Evolutionary conservation across 2,329 filamentous ascomycete genomes (phyloP), one percentile per base, ranked within the genome.

Genomic region (Pseudocercospora vitis): DNA sequence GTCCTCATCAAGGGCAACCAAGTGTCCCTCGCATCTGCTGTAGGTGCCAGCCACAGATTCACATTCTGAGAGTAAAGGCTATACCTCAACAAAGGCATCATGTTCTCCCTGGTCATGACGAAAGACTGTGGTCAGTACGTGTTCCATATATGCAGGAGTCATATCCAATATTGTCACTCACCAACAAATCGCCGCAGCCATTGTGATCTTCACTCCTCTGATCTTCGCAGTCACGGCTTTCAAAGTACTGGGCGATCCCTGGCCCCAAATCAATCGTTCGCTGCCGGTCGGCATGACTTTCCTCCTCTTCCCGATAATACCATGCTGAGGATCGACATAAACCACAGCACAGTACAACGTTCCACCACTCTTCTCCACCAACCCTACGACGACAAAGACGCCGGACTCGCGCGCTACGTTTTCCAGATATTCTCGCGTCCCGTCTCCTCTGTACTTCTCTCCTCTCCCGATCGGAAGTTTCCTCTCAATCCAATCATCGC

Each of bases 211-310:
- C 2, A 91, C 82, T 46, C 89, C 90, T 56, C 86, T 86, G 69
- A 96, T 90, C 19, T 78, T 82, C 1, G 90, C 91, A 21, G 83
- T 86, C 1, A 96, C 83, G 3, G 91, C 91, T 58, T 83, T 83
- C 23, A 96, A 79, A 3, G 89, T 94, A 0, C 82, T 82, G 0
- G 91, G 83, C 2, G 85, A 86, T 33, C 91, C 91, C 69, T 95
- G 89, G 0, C 88, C 90, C 91, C 91, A 96, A 54, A 96, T 82
- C 47, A 96, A 76, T 32, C 91, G 82, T 67, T 96, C 91, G 0
- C 81, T 82, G 1, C 84, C 91, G 0, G 91, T 96, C 76, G 91
- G 92, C 84, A 95, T 92, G 18, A 96, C 88, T 73, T 96, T 96
- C 65, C 91, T 79, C 60, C 91, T 81, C 78, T 96, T 96, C 16